phyloP scores from a whole-genome alignment of 495 filamentous ascomycete genomes.

The Aspergillus panamensis region DNA sequence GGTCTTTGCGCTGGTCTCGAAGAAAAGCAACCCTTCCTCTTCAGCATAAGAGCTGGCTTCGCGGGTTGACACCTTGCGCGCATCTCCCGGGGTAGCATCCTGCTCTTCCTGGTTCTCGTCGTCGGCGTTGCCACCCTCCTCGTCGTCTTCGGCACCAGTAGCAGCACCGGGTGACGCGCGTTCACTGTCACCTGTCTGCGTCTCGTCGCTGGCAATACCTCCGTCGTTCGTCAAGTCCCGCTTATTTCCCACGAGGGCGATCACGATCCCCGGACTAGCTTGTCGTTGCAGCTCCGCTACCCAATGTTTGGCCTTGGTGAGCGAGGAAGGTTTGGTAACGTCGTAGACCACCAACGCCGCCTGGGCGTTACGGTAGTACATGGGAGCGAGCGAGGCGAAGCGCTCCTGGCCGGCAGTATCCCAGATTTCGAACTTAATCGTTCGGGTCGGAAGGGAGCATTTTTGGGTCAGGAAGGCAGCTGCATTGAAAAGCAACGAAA shows the following conservation, averaged over 20 bases:
- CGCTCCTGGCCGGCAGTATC: slow-evolving; percentile 98
- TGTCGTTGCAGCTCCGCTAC: slow-evolving; percentile 96
- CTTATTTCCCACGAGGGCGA: slow-evolving; percentile 97
- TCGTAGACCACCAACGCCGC: slow-evolving; percentile 99
- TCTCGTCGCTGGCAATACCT: slow-evolving; percentile 35
- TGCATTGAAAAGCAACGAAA: slow-evolving; percentile 31
- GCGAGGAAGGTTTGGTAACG: slow-evolving; percentile 91
- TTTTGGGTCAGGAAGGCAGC: slow-evolving; percentile 98
- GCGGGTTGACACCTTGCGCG: slow-evolving; percentile 77
- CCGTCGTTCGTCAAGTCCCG: slow-evolving; percentile 73
- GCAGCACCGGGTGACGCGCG: slow-evolving; percentile 28
- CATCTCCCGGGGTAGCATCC: slow-evolving; percentile 66
- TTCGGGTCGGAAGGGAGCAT: slow-evolving; percentile 91
- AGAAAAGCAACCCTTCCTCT: slow-evolving; percentile 90
- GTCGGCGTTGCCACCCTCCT: slow-evolving; percentile 26
- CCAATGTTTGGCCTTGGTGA: slow-evolving; percentile 97
- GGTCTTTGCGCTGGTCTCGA: slow-evolving; percentile 96
- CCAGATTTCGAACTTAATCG: slow-evolving; percentile 99
- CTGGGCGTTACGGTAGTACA: slow-evolving; percentile 99
- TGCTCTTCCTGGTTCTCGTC: slow-evolving; percentile 52
- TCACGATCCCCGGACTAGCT: slow-evolving; percentile 96
- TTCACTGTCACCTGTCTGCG: slow-evolving; percentile 25
- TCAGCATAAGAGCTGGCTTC: slow-evolving; percentile 94
- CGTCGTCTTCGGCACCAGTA: slow-evolving; percentile 20
- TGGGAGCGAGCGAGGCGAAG: slow-evolving; percentile 92